A percentile compares a stretch with the other conserved stretches of the same genome.
Conservation (phyloP, 2,329 filamentous ascomycete genomes). For the Xylaria sp. region DNA sequence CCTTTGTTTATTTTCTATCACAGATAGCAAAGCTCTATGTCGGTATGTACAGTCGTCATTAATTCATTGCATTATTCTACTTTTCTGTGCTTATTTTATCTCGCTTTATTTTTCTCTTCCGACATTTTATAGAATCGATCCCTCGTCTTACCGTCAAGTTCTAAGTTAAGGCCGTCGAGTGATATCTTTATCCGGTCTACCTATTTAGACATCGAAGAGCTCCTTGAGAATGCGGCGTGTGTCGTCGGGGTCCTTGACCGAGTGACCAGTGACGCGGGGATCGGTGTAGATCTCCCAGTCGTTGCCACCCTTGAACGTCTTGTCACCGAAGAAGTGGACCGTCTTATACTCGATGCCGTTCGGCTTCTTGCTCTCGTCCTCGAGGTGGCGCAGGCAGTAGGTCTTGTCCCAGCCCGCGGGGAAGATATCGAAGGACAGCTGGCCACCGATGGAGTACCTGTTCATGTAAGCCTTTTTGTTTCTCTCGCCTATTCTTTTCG, state of each 20-base stretch:
- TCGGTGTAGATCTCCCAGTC: conserved; percentile 94
- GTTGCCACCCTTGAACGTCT: conserved; percentile 88
- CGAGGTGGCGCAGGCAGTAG: conserved; percentile 89
- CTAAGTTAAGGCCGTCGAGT: no score
- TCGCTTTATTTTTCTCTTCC: background rate
- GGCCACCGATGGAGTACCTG: conserved; percentile 91
- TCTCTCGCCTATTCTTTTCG: background rate
- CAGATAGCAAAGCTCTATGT: background rate
- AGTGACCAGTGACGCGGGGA: conserved; percentile 80
- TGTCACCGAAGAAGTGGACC: conserved; percentile 98
- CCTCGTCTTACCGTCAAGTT: no score
- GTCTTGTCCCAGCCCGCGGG: conserved; percentile 98
- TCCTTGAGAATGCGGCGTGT: conserved; percentile 81
- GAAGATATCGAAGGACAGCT: conserved; percentile 99
- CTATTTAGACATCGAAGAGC: conserved; percentile 71
- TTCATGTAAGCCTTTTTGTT: background rate
- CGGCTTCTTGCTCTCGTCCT: conserved; percentile 73
- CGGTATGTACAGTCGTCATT: background rate
- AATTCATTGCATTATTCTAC: background rate
- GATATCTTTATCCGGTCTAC: no score
- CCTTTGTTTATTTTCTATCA: background rate
- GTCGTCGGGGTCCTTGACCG: conserved; percentile 80
- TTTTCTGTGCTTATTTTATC: background rate
- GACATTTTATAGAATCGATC: background rate
- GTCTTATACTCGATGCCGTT: conserved; percentile 79